Percentiles rank a stretch among this genome's conserved stretches.
Conservation (phyloP, 306 rosid species). For the Begonia loranthoides region DNA sequence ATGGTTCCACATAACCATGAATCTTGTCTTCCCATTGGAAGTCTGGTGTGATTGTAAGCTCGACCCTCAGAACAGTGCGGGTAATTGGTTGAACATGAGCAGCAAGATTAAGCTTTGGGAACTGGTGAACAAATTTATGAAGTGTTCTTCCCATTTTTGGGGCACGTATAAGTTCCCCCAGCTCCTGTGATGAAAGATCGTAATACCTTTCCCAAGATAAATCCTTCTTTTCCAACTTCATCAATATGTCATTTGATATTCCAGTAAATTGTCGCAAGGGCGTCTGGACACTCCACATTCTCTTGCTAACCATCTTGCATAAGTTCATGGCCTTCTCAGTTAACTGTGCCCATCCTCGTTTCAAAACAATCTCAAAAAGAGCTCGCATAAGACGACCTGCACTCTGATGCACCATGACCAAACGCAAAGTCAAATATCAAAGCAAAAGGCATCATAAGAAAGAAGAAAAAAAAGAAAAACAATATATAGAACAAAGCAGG, state of each 20-base stretch:
- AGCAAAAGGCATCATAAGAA: background rate
- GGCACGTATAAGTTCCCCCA: slow-evolving; percentile 74
- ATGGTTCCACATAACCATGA: slow-evolving; percentile 91
- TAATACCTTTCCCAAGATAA: slow-evolving; percentile 94
- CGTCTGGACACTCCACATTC: slow-evolving; percentile 96
- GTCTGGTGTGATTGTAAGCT: slow-evolving; percentile 83
- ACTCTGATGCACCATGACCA: slow-evolving; percentile 31
- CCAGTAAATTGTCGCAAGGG: slow-evolving; percentile 87
- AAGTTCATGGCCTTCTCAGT: slow-evolving; percentile 87
- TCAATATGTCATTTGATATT: slow-evolving; percentile 49
- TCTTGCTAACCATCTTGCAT: slow-evolving; percentile 81
- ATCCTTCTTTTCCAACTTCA: slow-evolving; percentile 83
- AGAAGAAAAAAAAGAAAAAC: slow-evolving; percentile 4
- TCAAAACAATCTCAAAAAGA: slow-evolving; percentile 82
- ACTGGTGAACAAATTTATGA: slow-evolving; percentile 74
- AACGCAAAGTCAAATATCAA: background rate
- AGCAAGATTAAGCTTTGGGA: slow-evolving; percentile 82
- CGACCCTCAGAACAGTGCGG: slow-evolving; percentile 80
- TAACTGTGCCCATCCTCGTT: slow-evolving; percentile 93
- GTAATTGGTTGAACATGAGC: slow-evolving; percentile 98
- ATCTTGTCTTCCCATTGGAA: slow-evolving; percentile 91
- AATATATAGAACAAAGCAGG: background rate
- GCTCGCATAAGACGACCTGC: slow-evolving; percentile 98
- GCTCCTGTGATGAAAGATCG: slow-evolving; percentile 87
- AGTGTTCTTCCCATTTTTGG: slow-evolving; percentile 85